These are phyloP conservation scores for Lophiostoma macrostomum DNA, from an alignment of 495 filamentous ascomycete genomes.

Conservation along the genomic window DNA sequence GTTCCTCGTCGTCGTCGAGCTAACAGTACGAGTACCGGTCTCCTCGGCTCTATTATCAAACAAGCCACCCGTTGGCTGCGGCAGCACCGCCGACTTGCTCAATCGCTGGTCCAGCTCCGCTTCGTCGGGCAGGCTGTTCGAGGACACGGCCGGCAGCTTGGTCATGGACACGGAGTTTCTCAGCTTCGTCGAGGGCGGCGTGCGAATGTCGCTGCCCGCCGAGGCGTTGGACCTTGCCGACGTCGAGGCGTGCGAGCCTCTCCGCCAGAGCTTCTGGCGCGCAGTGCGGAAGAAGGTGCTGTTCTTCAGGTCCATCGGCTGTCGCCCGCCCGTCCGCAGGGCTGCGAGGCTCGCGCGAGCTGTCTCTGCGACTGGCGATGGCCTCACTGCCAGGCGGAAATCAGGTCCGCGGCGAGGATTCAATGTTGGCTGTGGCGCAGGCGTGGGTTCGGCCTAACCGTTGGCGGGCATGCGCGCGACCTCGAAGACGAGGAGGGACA, in stretches of 20 bases:
- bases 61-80: background rate
- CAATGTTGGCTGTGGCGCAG: conserved; percentile 14
- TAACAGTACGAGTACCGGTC: conserved; percentile 7
- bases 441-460: background rate
- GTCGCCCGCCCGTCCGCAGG: conserved; percentile 6
- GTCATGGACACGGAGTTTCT: conserved; percentile 18
- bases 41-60: background rate
- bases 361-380: too few species aligned
- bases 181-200: conserved; percentile 1
- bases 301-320: conserved; percentile 22
- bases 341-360: background rate
- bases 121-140: background rate
- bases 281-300: conserved; percentile 26
- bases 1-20: conserved; percentile 14
- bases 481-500: background rate
- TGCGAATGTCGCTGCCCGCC: conserved; percentile 8
- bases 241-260: conserved; percentile 16
- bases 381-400: conserved; percentile 1
- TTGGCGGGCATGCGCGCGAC: background rate
- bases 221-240: conserved; percentile 10
- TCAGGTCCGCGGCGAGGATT: background rate
- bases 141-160: conserved; percentile 24
- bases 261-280: conserved; percentile 29
- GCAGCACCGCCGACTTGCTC: conserved; percentile 14
- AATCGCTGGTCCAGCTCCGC: conserved; percentile 3